Conservation (phyloP, 176 grass and related monocot genomes). For the Cymbopogon citratus region DNA sequence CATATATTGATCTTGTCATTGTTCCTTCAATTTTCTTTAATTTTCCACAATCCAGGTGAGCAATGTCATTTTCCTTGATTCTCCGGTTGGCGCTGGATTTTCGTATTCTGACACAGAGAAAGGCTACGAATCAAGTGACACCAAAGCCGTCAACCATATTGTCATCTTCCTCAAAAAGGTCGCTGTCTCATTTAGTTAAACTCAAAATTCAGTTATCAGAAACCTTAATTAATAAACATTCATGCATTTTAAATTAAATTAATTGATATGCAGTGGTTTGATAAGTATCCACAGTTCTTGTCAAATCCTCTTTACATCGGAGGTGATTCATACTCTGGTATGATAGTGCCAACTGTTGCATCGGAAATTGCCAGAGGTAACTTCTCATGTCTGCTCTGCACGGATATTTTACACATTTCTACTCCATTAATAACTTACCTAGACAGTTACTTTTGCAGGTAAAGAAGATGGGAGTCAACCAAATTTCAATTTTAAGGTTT, state of each 20-base stretch:
- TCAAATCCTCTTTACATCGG: conserved; percentile 59
- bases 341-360: conserved; percentile 49
- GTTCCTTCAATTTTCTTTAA: neutral
- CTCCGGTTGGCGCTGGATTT: conserved; percentile 64
- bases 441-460: conserved; percentile 5
- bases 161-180: conserved; percentile 66
- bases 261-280: conserved; percentile 49
- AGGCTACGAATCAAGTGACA: conserved; percentile 34
- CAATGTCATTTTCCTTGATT: conserved; percentile 78
- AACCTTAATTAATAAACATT: neutral
- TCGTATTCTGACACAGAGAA: conserved; percentile 43
- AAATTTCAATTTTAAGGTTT: conserved; percentile 54
- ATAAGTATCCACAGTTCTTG: conserved; percentile 40
- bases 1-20: no score
- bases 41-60: conserved; percentile 28
- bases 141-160: conserved; percentile 33
- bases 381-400: neutral
- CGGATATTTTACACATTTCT: neutral
- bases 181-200: neutral
- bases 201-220: neutral
- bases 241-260: neutral
- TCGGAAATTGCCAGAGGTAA: conserved; percentile 50
- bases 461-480: conserved; percentile 16
- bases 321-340: conserved; percentile 65
- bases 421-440: neutral